Conservation (phyloP, 805 yeast species). For the Saccharomycodes ludwigii region DNA sequence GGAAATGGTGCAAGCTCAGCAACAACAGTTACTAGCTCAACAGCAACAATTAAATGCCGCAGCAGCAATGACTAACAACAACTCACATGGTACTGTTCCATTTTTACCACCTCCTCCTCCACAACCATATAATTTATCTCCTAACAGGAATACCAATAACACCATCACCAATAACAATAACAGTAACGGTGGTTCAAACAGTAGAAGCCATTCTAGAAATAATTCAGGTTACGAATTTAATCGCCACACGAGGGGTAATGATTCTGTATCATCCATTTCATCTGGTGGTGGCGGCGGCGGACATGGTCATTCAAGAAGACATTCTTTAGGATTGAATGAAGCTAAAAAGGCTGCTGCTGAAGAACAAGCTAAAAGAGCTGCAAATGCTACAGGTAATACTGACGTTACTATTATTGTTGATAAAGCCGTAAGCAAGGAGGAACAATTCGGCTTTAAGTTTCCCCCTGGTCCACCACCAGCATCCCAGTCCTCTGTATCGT, state of each 20-base stretch:
- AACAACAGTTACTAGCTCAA: conserved; percentile 51
- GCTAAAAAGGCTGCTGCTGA: conserved; percentile 96
- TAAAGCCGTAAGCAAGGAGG: conserved; percentile 6
- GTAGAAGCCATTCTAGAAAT: conserved; percentile 25
- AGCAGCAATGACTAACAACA: conserved; percentile 23
- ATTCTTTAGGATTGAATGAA: conserved; percentile 81
- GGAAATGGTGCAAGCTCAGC: conserved; percentile 85
- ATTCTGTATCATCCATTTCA: conserved; percentile 4
- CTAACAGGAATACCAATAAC: conserved; percentile 11
- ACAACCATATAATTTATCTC: conserved; percentile 8
- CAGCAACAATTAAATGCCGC: conserved; percentile 45
- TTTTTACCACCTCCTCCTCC: conserved; percentile 7
- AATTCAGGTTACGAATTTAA: conserved; percentile 18
- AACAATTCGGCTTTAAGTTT: too few relatives aligned
- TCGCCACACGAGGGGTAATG: conserved; percentile 6
- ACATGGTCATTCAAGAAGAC: conserved; percentile 79
- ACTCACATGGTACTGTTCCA: conserved; percentile 7
- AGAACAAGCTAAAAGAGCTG: conserved; percentile 58
- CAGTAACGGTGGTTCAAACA: conserved; percentile 10
- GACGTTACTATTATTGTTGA: conserved; percentile 15
- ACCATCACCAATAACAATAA: conserved; percentile 18
- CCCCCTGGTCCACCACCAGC: conserved; percentile 6
- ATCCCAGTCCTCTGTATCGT: conserved; percentile 10
- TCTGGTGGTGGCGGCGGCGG: conserved; percentile 14
- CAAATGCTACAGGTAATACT: conserved; percentile 7